Percentiles rank a stretch among this genome's conserved stretches.
These are phyloP conservation scores for Trypanosoma melophagium DNA, from an alignment of 208 protist genomes.

Conservation along the genomic window DNA sequence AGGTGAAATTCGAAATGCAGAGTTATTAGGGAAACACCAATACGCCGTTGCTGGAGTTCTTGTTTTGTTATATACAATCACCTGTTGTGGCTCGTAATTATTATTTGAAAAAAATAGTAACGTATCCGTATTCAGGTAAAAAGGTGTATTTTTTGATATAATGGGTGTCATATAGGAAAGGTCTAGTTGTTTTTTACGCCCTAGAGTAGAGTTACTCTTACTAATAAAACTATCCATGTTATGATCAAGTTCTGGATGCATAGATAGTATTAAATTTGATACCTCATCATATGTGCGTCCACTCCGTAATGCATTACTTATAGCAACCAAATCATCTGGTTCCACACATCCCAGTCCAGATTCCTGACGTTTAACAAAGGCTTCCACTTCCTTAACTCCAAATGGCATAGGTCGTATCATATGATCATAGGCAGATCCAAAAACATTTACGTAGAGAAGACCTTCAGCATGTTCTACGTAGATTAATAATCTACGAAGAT, in stretches of 20 bases:
- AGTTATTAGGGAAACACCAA: conserved; percentile 68
- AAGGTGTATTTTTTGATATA: conserved; percentile 28
- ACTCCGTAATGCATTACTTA: conserved; percentile 32
- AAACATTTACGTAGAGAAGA: conserved; percentile 73
- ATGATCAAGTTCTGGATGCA: conserved; percentile 24
- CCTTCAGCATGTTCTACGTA: conserved; percentile 51
- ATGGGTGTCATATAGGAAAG: conserved; percentile 21
- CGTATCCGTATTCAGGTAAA: conserved; percentile 36
- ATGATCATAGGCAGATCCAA: conserved; percentile 80
- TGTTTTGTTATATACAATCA: conserved; percentile 79
- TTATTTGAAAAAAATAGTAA: conserved; percentile 37
- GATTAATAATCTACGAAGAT: conserved; percentile 79
- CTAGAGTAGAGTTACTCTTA: not conserved
- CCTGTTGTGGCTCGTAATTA: conserved; percentile 21
- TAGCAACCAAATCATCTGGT: conserved; percentile 56
- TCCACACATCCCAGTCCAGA: conserved; percentile 57
- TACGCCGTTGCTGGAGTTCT: conserved; percentile 34
- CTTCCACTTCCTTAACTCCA: conserved; percentile 51
- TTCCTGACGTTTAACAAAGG: conserved; percentile 51
- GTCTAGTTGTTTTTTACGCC: conserved; percentile 22
- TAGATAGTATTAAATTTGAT: conserved; percentile 9
- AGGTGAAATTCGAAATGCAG: conserved; percentile 61
- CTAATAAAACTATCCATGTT: conserved; percentile 25
- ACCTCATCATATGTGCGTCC: conserved; percentile 31
- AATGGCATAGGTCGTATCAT: conserved; percentile 64